Evolutionary conservation across 2,329 filamentous ascomycete genomes (phyloP), one percentile per base, ranked within the genome.

Genomic region (Aureobasidium sp.): DNA sequence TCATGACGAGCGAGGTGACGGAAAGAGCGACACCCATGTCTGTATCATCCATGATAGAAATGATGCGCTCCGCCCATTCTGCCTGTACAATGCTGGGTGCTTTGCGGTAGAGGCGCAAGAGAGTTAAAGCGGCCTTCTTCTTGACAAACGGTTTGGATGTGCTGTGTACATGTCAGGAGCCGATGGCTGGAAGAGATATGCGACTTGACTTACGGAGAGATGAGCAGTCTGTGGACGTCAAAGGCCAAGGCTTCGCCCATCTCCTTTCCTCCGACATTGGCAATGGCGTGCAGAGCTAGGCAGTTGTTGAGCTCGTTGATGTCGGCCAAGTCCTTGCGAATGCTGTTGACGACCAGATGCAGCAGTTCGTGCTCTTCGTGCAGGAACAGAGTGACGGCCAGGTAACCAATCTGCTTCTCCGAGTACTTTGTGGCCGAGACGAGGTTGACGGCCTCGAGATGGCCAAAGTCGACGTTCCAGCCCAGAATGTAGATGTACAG

Each of bases 401-500:
- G 83, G 74, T 99, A 99, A 62, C 94, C 94, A 72, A 99, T 99
- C 80, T 99, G 94, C 79, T 99, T 99, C 75, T 99, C 94, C 25
- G 93, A 97, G 78, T 97, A 99, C 74, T 97, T 99, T 72, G 83
- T 91, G 62, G 93, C 91, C 31, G 93, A 97, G 69, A 99, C 95
- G 71, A 99, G 84, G 73, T 97, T 97, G 73, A 99, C 93, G 37
- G 95, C 95, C 78, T 99, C 94, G 68, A 99, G 86, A 74, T 99
- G 94, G 62, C 94, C 94, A 76, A 99, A 99, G 75, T 97, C 95
- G 77, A 99, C 93, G 74, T 99, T 93, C 89, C 94, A 99, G 53
- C 94, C 94, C 67, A 99, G 84, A 64, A 99, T 99, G 76, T 99
- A 99, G 71, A 99, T 97, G 76, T 99, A 99, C 65, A 99, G 82